Conservation (phyloP, 2,329 filamentous ascomycete species). For the Paracorniculantispora psalliotae region DNA sequence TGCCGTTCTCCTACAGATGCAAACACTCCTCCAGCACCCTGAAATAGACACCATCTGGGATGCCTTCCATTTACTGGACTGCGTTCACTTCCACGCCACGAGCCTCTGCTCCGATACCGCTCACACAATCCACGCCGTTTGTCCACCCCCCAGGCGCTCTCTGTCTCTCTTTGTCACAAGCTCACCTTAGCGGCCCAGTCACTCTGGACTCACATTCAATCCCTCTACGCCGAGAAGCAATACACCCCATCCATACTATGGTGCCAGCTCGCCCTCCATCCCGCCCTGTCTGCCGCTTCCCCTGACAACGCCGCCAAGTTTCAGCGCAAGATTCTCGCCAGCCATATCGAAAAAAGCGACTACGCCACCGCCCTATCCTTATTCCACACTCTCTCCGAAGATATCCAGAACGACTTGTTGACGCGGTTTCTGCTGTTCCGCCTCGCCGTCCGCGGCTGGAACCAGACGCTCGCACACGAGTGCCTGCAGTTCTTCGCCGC, state of each 20-base stretch:
- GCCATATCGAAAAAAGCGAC: conserved; percentile 49
- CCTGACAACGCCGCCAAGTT: conserved; percentile 64
- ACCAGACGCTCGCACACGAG: conserved; percentile 54
- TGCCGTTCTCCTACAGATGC: background rate
- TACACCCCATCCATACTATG: conserved; percentile 48
- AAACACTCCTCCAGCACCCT: background rate
- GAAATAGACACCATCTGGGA: conserved; percentile 4
- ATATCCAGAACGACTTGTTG: conserved; percentile 54
- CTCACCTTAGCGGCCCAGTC: background rate
- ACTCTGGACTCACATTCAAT: background rate
- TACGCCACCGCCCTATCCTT: conserved; percentile 24
- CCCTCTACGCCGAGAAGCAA: background rate
- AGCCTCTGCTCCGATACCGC: background rate
- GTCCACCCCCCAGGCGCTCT: background rate
- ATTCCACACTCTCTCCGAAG: conserved; percentile 55
- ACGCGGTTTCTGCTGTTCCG: conserved; percentile 75
- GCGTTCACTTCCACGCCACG: background rate
- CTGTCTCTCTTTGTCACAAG: too few species aligned
- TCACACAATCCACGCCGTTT: background rate
- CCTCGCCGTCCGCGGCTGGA: conserved; percentile 54
- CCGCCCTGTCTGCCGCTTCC: conserved; percentile 57
- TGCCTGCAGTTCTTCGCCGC: conserved; percentile 59
- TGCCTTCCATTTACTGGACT: conserved; percentile 7
- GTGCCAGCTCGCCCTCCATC: conserved; percentile 65
- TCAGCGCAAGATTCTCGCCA: conserved; percentile 66